Evolutionary conservation across 768 basidiomycete genomes (phyloP).

Genomic region (Tricholoma matsutake): DNA sequence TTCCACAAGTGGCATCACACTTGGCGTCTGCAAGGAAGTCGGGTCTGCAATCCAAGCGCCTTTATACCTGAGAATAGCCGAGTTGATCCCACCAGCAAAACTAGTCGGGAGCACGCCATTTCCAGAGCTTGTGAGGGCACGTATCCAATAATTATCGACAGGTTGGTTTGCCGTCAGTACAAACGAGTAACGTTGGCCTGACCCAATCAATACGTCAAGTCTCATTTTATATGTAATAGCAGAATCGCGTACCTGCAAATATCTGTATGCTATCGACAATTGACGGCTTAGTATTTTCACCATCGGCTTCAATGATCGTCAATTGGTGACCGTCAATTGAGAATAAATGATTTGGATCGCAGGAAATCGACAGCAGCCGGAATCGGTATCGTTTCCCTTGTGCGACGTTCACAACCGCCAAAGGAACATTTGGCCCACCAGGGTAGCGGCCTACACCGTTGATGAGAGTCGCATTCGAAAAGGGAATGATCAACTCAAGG

Average conservation of each 20-base stretch:
- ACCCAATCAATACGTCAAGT: background rate
- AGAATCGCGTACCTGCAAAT: constrained; percentile 20
- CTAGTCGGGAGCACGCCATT: constrained; percentile 3
- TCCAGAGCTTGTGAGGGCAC: constrained; percentile 16
- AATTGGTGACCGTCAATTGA: constrained; percentile 10
- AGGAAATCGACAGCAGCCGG: constrained; percentile 42
- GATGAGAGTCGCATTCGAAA: constrained; percentile 35
- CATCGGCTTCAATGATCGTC: constrained; percentile 35
- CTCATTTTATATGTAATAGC: constrained; percentile 4
- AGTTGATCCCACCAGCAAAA: constrained; percentile 14
- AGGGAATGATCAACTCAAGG: constrained; percentile 13
- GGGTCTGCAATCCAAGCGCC: constrained; percentile 10
- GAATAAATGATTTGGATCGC: constrained; percentile 33
- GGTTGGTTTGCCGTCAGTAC: constrained; percentile 30
- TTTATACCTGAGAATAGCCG: constrained; percentile 13
- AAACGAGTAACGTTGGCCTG: constrained; percentile 43
- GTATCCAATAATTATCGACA: constrained; percentile 33
- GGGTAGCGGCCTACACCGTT: constrained; percentile 38
- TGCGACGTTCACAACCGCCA: constrained; percentile 37
- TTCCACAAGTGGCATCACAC: constrained; percentile 5
- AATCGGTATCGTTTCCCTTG: constrained; percentile 42
- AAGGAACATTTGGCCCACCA: constrained; percentile 29
- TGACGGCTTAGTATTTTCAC: constrained; percentile 23
- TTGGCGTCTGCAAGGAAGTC: background rate
- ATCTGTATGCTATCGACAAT: constrained; percentile 28